phyloP scores from a whole-genome alignment of 345 rosid species.

The Psidium guajava region DNA sequence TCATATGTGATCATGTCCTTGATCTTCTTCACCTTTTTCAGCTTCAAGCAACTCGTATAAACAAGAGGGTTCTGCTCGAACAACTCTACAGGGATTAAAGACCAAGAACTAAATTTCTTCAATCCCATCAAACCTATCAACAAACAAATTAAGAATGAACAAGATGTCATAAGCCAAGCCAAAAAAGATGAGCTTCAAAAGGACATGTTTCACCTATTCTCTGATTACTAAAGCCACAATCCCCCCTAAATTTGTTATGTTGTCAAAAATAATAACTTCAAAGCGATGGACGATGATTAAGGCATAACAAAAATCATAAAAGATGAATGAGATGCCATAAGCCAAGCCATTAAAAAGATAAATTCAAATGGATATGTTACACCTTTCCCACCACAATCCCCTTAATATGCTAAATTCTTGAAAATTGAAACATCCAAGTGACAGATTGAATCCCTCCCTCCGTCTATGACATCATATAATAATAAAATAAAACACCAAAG shows the following conservation, averaged over 20 bases:
- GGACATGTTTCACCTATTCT: neutral
- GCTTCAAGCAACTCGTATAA: constrained; percentile 5
- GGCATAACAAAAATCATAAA: neutral
- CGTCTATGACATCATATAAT: neutral
- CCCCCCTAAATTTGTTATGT: neutral
- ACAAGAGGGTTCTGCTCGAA: neutral
- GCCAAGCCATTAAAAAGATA: neutral
- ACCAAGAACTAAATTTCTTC: constrained; percentile 2
- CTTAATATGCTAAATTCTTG: neutral
- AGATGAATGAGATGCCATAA: neutral
- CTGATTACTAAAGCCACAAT: neutral
- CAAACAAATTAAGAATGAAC: neutral
- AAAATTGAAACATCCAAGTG: neutral
- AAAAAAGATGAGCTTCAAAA: neutral
- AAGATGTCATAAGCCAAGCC: neutral
- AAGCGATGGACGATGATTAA: neutral
- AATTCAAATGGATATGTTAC: neutral
- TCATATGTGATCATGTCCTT: constrained; percentile 7
- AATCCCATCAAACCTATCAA: constrained; percentile 10
- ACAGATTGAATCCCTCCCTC: neutral
- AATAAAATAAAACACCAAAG: neutral
- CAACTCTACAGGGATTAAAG: constrained; percentile 6
- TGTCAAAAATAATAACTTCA: neutral
- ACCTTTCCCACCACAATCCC: neutral
- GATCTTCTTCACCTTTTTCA: constrained; percentile 7